Conservation (phyloP, 169 alveolate species). For the Plasmodium vivax region DNA sequence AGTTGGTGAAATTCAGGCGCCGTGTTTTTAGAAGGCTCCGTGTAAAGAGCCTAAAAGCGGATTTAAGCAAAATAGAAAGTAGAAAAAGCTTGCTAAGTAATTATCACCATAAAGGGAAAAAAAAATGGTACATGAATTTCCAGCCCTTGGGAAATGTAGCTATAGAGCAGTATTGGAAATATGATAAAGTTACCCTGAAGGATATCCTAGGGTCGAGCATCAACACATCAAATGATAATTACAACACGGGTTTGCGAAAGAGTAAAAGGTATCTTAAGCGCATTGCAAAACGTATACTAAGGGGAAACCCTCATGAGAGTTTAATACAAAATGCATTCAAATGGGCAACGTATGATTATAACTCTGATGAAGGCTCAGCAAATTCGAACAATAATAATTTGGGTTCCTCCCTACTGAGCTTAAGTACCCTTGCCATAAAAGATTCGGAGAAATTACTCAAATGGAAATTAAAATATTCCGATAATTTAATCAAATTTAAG, state of each 20-base stretch:
- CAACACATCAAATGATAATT: neutral
- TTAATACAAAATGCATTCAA: constrained; percentile 31
- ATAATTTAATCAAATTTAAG: neutral
- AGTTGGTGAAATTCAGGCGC: constrained; percentile 7
- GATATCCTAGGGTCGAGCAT: constrained; percentile 54
- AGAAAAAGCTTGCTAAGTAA: constrained; percentile 34
- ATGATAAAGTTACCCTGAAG: constrained; percentile 66
- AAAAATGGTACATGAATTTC: constrained; percentile 67
- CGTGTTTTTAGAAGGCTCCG: constrained; percentile 18
- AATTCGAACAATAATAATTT: constrained; percentile 21
- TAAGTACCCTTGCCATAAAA: constrained; percentile 29
- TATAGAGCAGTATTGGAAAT: constrained; percentile 74
- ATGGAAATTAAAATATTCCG: constrained; percentile 65
- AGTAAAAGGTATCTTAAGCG: constrained; percentile 63
- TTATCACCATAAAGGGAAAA: constrained; percentile 2
- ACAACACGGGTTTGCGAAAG: constrained; percentile 22
- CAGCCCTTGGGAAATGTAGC: constrained; percentile 57
- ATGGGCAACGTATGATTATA: constrained; percentile 24
- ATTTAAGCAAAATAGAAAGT: constrained; percentile 20
- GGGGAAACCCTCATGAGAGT: constrained; percentile 73
- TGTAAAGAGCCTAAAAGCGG: constrained; percentile 24
- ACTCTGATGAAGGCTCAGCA: constrained; percentile 5
- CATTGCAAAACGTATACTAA: constrained; percentile 28
- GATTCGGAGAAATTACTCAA: constrained; percentile 39
- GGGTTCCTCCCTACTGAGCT: constrained; percentile 22